phyloP scores from a whole-genome alignment of 768 basidiomycete genomes.

The Panaeolus papilionaceus region DNA sequence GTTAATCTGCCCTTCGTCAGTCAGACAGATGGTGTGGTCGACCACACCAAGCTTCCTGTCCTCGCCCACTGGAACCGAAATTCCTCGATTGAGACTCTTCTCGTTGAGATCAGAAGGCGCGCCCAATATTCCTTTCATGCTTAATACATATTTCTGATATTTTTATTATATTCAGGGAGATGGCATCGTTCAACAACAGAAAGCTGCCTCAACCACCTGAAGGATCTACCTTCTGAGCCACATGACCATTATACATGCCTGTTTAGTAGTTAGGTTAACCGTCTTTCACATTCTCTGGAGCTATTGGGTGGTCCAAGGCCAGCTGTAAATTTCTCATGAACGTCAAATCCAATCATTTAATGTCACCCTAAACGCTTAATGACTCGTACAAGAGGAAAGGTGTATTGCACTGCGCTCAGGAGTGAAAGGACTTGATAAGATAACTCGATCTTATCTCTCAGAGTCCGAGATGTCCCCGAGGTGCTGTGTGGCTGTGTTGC shows the following conservation, averaged over 20 bases:
- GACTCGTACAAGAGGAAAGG: neutral
- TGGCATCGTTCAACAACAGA: constrained; percentile 90
- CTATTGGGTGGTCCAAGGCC: neutral
- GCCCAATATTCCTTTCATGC: constrained; percentile 32
- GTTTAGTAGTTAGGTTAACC: neutral
- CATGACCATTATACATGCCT: neutral
- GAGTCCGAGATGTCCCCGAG: neutral
- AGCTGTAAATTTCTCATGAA: neutral
- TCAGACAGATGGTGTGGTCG: constrained; percentile 77
- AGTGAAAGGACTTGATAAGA: neutral
- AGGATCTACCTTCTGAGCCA: constrained; percentile 67
- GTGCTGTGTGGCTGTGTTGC: no score
- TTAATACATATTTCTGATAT: neutral
- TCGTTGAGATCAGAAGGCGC: constrained; percentile 93
- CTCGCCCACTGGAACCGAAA: constrained; percentile 78
- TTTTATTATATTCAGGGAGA: constrained; percentile 66
- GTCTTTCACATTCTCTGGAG: neutral
- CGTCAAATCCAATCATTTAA: neutral
- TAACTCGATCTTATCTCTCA: constrained; percentile 1
- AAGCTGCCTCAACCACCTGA: constrained; percentile 97
- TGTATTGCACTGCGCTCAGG: neutral
- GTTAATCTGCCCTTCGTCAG: constrained; percentile 96
- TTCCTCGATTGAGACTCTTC: constrained; percentile 83
- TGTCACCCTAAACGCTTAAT: neutral
- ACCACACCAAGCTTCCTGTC: constrained; percentile 71